Evolutionary conservation across 129 eudicot species (phyloP).

Genomic region (Heracleum sosnowskyi): DNA sequence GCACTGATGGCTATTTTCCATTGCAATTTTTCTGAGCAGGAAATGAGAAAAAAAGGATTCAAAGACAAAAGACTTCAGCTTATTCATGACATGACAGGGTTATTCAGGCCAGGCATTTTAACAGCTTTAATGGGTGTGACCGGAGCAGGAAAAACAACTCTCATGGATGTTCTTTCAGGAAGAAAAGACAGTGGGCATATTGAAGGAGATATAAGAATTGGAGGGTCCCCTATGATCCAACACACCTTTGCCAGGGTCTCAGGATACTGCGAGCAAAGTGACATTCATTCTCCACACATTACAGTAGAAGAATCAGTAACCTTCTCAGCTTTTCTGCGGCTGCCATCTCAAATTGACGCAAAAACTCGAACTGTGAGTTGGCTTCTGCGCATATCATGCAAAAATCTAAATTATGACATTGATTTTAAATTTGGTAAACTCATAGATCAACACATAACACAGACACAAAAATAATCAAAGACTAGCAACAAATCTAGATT

Average conservation of each 20-base stretch:
- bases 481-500: background rate
- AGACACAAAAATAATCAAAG: background rate
- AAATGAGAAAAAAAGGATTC: slow-evolving; percentile 29
- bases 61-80: slow-evolving; percentile 26
- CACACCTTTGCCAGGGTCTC: slow-evolving; percentile 42
- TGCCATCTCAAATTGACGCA: slow-evolving; percentile 16
- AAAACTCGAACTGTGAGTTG: slow-evolving; percentile 1
- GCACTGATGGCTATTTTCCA: too few species aligned
- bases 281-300: slow-evolving; percentile 45
- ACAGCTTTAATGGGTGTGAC: slow-evolving; percentile 55
- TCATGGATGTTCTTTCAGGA: slow-evolving; percentile 51
- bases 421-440: background rate
- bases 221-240: slow-evolving; percentile 44
- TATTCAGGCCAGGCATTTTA: slow-evolving; percentile 41
- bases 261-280: slow-evolving; percentile 53
- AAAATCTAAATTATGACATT: background rate
- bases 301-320: slow-evolving; percentile 49
- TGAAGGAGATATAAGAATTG: slow-evolving; percentile 41
- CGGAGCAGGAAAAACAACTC: slow-evolving; percentile 56
- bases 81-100: slow-evolving; percentile 35
- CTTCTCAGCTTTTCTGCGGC: slow-evolving; percentile 43
- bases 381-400: slow-evolving; percentile 15
- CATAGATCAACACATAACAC: background rate
- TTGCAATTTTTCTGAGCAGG: slow-evolving; percentile 13
- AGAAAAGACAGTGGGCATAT: slow-evolving; percentile 39